Percentiles rank a stretch among this genome's conserved stretches.
phyloP scores from a whole-genome alignment of 1,284 basidiomycete species.

The Ustilago sp. region DNA sequence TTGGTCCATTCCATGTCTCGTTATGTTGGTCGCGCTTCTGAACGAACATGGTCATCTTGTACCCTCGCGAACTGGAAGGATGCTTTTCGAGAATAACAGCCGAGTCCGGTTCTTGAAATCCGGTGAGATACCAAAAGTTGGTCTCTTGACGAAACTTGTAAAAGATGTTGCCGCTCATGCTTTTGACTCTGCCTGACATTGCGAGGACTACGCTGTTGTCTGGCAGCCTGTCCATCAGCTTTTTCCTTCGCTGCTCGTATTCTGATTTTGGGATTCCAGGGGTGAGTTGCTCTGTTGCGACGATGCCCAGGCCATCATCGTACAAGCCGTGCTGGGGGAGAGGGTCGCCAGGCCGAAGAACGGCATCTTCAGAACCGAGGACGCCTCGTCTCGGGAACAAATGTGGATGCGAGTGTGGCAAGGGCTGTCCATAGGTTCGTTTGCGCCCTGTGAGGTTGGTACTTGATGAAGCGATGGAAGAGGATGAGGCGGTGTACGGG shows the following conservation, averaged over 20 bases:
- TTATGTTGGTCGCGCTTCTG: slow-evolving; percentile 80
- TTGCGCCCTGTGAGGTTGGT: slow-evolving; percentile 10
- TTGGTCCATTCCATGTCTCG: slow-evolving; percentile 93
- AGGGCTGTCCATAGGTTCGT: slow-evolving; percentile 78
- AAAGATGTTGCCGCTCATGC: slow-evolving; percentile 74
- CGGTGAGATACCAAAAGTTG: slow-evolving; percentile 71
- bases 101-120: slow-evolving; percentile 92
- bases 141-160: slow-evolving; percentile 82
- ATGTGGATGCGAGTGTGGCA: slow-evolving; percentile 82
- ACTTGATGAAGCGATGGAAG: slow-evolving; percentile 20
- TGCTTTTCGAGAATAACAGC: slow-evolving; percentile 75
- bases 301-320: slow-evolving; percentile 38
- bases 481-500: slow-evolving; percentile 14
- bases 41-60: slow-evolving; percentile 87
- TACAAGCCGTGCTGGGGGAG: slow-evolving; percentile 17
- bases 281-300: slow-evolving; percentile 76
- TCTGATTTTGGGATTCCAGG: slow-evolving; percentile 85
- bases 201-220: slow-evolving; percentile 82
- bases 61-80: slow-evolving; percentile 76
- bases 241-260: slow-evolving; percentile 81
- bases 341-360: slow-evolving; percentile 23
- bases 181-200: slow-evolving; percentile 83
- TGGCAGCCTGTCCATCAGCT: slow-evolving; percentile 82
- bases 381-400: slow-evolving; percentile 73
- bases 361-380: slow-evolving; percentile 46